phyloP scores from a whole-genome alignment of 495 filamentous ascomycete species.

The Tuber aestivum region DNA sequence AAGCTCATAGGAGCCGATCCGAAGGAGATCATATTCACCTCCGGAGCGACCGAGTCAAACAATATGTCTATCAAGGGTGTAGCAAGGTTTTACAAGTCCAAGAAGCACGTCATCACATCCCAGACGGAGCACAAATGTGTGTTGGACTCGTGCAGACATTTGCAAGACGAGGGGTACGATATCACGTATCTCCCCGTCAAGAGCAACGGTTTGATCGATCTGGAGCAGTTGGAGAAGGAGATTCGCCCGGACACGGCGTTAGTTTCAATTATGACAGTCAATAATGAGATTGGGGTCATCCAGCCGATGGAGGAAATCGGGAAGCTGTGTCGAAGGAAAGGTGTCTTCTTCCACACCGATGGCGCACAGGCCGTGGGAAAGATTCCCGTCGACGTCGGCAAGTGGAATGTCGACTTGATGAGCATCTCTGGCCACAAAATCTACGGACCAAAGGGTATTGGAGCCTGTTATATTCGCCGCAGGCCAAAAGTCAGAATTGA shows the following conservation, averaged over 20 bases:
- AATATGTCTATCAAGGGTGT: conserved; percentile 99
- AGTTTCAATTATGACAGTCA: conserved; percentile 97
- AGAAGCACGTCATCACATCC: conserved; percentile 93
- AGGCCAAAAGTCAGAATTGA: conserved; percentile 89
- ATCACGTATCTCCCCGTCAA: conserved; percentile 92
- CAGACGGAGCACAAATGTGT: conserved; percentile 99
- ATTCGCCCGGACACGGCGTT: conserved; percentile 86
- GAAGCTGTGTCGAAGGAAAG: conserved; percentile 79
- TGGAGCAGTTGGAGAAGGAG: conserved; percentile 80
- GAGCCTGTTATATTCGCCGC: conserved; percentile 89
- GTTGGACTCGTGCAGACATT: conserved; percentile 88
- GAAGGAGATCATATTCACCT: conserved; percentile 98
- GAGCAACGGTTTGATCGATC: conserved; percentile 71
- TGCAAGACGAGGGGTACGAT: conserved; percentile 94
- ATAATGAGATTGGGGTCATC: conserved; percentile 98
- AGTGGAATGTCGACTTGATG: conserved; percentile 96
- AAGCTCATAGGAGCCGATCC: conserved; percentile 85
- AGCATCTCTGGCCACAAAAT: conserved; percentile 99
- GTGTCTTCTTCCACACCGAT: conserved; percentile 99
- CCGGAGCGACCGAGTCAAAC: conserved; percentile 95
- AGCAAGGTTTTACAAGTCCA: conserved; percentile 87
- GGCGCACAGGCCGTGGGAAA: conserved; percentile 94
- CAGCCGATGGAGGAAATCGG: conserved; percentile 93
- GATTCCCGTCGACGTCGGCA: conserved; percentile 92
- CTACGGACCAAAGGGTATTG: conserved; percentile 95